Percentiles rank a stretch among this genome's conserved stretches.
Conservation (phyloP, 2,329 filamentous ascomycete species). For the Lasiodiplodia theobromae region DNA sequence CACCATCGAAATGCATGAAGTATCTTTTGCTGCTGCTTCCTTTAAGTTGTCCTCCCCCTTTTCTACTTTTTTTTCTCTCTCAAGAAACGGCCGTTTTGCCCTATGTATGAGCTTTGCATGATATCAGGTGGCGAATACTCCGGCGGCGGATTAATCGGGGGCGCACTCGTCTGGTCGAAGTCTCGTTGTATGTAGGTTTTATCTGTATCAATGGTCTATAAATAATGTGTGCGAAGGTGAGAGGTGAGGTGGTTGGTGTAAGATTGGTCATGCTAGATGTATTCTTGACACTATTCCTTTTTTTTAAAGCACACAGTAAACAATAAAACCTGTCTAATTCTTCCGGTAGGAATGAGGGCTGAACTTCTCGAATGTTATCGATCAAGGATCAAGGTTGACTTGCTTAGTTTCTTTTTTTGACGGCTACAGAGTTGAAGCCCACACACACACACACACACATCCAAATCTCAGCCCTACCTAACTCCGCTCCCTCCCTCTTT, state of each 20-base stretch:
- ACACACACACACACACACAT: too few species aligned
- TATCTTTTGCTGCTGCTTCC: not conserved
- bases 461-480: too few species aligned
- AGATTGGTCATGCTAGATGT: not conserved
- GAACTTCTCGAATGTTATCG: too few species aligned
- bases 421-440: too few species aligned
- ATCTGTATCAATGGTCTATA: not conserved
- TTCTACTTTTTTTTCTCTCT: not conserved
- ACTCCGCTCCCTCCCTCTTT: not conserved
- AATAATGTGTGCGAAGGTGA: not conserved
- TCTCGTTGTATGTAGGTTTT: not conserved
- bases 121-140: not conserved
- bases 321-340: too few species aligned
- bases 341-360: too few species aligned
- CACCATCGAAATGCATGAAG: not conserved
- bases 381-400: too few species aligned
- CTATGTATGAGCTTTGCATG: not conserved
- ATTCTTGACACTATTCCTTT: not conserved
- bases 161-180: not conserved
- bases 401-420: too few species aligned
- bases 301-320: too few species aligned
- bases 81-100: not conserved
- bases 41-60: not conserved
- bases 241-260: not conserved
- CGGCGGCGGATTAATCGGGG: not conserved